These are phyloP conservation scores for Saprolegnia parasitica DNA, from an alignment of 352 stramenopile species.

Conservation along the genomic window DNA sequence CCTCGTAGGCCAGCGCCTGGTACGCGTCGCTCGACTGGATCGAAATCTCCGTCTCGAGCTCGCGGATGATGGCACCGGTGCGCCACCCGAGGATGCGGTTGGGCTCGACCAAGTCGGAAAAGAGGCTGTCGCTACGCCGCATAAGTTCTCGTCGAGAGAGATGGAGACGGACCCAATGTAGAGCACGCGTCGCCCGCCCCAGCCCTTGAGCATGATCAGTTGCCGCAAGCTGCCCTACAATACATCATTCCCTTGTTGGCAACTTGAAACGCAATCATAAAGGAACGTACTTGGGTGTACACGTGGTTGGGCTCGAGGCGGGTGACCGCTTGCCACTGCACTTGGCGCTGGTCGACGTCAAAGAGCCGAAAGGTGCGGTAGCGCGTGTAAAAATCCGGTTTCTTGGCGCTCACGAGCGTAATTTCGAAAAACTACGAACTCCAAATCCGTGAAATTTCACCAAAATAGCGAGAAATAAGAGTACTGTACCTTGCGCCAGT, in stretches of 20 bases:
- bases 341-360: slow-evolving; percentile 56
- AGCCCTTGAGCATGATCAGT: slow-evolving; percentile 54
- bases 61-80: slow-evolving; percentile 90
- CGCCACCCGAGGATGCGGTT: slow-evolving; percentile 91
- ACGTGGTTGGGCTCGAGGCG: slow-evolving; percentile 54
- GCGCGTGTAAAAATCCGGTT: slow-evolving; percentile 90
- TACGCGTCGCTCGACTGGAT: slow-evolving; percentile 57
- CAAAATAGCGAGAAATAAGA: background rate
- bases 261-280: background rate
- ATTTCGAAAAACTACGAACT: slow-evolving; percentile 74
- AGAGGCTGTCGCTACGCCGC: slow-evolving; percentile 79
- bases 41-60: slow-evolving; percentile 83
- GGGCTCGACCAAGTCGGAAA: slow-evolving; percentile 91
- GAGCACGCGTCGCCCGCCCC: slow-evolving; percentile 76
- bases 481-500: slow-evolving; percentile 82
- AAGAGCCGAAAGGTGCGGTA: slow-evolving; percentile 71
- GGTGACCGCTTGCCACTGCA: slow-evolving; percentile 67
- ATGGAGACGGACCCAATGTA: slow-evolving; percentile 43
- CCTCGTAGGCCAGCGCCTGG: slow-evolving; percentile 57
- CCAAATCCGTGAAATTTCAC: background rate
- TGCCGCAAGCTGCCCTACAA: slow-evolving; percentile 60
- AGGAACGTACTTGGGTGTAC: slow-evolving; percentile 49
- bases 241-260: background rate
- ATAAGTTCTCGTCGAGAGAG: too few relatives aligned
- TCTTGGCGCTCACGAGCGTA: slow-evolving; percentile 85